Evolutionary conservation across 2,329 filamentous ascomycete species (phyloP).

Genomic region (Pseudopyricularia cyperi): DNA sequence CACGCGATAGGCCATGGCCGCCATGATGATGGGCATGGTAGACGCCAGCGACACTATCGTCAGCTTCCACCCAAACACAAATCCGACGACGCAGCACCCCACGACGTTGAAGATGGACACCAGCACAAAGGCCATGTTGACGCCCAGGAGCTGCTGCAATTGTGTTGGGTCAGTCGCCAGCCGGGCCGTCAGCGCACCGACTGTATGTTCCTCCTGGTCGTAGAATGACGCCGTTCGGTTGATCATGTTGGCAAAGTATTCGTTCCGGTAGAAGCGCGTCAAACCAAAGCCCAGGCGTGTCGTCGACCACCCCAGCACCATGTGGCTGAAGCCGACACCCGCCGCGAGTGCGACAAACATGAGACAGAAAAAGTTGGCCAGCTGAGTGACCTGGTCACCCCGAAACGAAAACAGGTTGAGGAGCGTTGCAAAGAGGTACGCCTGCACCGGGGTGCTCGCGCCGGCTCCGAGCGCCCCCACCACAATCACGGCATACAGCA

Average conservation of each 20-base stretch:
- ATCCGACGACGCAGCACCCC: conserved; percentile 52
- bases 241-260: conserved; percentile 46
- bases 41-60: conserved; percentile 39
- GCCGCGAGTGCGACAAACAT: conserved; percentile 50
- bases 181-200: conserved; percentile 44
- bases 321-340: conserved; percentile 40
- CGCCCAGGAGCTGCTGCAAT: conserved; percentile 46
- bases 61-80: conserved; percentile 65
- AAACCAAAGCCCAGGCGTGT: conserved; percentile 33
- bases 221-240: conserved; percentile 47
- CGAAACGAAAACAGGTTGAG: conserved; percentile 33
- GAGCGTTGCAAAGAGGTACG: conserved; percentile 41
- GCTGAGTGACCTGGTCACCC: conserved; percentile 15
- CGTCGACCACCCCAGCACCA: conserved; percentile 30
- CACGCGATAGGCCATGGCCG: conserved; percentile 27
- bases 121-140: conserved; percentile 49
- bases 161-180: conserved; percentile 43
- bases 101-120: conserved; percentile 52
- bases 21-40: conserved; percentile 19
- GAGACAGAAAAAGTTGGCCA: conserved; percentile 46
- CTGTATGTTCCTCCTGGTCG: conserved; percentile 43
- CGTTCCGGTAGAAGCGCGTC: conserved; percentile 39
- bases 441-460: conserved; percentile 26
- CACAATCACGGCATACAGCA: conserved; percentile 32
- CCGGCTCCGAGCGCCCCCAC: conserved; percentile 23